phyloP scores from a whole-genome alignment of 2,329 filamentous ascomycete species.

The Neopestalotiopsis rosae region DNA sequence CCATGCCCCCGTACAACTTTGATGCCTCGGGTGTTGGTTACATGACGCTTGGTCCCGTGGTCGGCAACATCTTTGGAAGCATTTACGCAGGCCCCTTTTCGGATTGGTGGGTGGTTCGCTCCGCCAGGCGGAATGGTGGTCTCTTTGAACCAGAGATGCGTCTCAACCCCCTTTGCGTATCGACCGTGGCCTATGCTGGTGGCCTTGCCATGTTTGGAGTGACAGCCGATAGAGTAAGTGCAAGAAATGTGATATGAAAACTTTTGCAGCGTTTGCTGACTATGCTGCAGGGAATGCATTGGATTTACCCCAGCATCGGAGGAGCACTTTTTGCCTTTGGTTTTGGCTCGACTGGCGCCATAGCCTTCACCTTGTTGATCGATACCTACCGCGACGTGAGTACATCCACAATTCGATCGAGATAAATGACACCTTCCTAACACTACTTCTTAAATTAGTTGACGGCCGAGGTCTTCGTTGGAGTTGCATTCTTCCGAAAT shows the following conservation, averaged over 20 bases:
- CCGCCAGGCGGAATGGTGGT: conserved; percentile 44
- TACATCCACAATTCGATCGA: background rate
- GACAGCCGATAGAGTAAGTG: conserved; percentile 40
- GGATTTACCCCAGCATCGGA: conserved; percentile 44
- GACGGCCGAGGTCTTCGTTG: conserved; percentile 35
- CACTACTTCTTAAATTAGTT: conserved; percentile 5
- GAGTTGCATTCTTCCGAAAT: conserved; percentile 37
- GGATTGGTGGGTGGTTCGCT: conserved; percentile 42
- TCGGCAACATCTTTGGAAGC: conserved; percentile 45
- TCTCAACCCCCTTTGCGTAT: conserved; percentile 33
- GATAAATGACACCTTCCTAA: background rate
- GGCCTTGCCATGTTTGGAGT: conserved; percentile 46
- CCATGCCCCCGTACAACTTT: conserved; percentile 38
- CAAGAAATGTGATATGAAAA: no score
- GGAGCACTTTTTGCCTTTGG: conserved; percentile 44
- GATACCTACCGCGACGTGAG: conserved; percentile 43
- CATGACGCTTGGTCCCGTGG: conserved; percentile 36
- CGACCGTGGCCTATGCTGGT: conserved; percentile 38
- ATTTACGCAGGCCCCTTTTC: conserved; percentile 45
- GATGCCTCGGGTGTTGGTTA: conserved; percentile 32
- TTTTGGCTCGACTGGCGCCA: conserved; percentile 43
- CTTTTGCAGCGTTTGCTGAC: background rate
- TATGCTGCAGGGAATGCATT: conserved; percentile 46
- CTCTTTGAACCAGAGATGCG: conserved; percentile 52
- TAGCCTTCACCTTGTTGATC: conserved; percentile 40